Percentiles rank a stretch among this genome's conserved stretches.
These are phyloP conservation scores for Paraurostyla sp. DNA, from an alignment of 73 alveolate species.

Conservation along the genomic window DNA sequence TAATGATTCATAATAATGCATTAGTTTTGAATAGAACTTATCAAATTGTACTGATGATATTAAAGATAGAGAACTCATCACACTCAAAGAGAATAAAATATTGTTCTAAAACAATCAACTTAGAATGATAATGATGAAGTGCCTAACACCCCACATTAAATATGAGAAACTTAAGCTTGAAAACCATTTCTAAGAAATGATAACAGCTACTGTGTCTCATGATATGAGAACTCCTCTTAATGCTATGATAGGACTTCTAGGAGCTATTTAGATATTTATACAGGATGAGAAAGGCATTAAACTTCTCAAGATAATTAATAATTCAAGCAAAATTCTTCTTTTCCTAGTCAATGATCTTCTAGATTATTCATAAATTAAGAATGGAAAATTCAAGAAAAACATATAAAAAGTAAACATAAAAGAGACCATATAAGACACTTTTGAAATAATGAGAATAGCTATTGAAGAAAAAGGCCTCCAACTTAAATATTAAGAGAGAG, in stretches of 20 bases:
- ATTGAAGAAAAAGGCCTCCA: conserved; percentile 33
- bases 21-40: not conserved
- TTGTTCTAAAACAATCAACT: not conserved
- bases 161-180: conserved; percentile 38
- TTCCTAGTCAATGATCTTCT: conserved; percentile 28
- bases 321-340: conserved; percentile 24
- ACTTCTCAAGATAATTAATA: not conserved
- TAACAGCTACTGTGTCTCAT: conserved; percentile 39
- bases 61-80: not conserved
- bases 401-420: not conserved
- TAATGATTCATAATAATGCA: not conserved
- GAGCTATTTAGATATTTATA: not conserved
- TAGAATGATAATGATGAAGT: conserved; percentile 10
- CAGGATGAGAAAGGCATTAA: not conserved
- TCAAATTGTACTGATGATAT: not conserved
- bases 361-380: conserved; percentile 9
- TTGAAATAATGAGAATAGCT: not conserved
- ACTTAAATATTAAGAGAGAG: not conserved
- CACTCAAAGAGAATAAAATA: conserved; percentile 24
- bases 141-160: not conserved
- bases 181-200: conserved; percentile 29
- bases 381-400: not conserved
- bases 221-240: conserved; percentile 60
- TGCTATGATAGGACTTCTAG: conserved; percentile 25
- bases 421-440: not conserved